phyloP scores from a whole-genome alignment of 176 grass and related monocot genomes.

The Carex cristatella region DNA sequence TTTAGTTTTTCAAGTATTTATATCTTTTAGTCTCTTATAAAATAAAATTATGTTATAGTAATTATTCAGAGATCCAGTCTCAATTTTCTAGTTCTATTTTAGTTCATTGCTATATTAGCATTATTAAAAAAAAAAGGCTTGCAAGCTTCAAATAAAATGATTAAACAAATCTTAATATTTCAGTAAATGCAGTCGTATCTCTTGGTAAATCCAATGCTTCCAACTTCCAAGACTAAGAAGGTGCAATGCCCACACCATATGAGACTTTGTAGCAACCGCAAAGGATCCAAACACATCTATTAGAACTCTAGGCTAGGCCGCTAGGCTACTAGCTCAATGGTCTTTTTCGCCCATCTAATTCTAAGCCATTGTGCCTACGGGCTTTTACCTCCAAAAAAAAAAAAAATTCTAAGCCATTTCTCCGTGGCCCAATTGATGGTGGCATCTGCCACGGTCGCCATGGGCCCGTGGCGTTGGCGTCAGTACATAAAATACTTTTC shows the following conservation, averaged over 20 bases:
- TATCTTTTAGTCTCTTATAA: no score
- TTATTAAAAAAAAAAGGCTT: no score
- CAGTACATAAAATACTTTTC: not conserved
- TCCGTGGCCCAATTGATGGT: not conserved
- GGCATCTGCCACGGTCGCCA: not conserved
- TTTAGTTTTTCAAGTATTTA: no score
- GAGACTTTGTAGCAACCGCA: not conserved
- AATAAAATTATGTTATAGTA: no score
- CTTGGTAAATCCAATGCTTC: not conserved
- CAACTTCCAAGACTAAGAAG: not conserved
- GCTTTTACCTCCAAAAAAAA: no score
- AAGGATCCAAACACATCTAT: not conserved
- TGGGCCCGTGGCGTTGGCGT: not conserved
- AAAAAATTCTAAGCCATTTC: no score
- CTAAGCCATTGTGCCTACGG: not conserved
- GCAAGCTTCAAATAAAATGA: no score
- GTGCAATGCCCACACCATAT: not conserved
- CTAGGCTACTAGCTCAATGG: not conserved
- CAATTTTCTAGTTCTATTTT: no score
- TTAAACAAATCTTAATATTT: not conserved
- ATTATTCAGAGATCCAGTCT: no score
- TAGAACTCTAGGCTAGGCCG: not conserved
- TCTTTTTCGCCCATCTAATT: not conserved
- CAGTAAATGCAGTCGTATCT: no score
- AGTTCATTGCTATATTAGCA: no score